Conservation (phyloP, 441 rosid species). For the Sinapis alba region DNA sequence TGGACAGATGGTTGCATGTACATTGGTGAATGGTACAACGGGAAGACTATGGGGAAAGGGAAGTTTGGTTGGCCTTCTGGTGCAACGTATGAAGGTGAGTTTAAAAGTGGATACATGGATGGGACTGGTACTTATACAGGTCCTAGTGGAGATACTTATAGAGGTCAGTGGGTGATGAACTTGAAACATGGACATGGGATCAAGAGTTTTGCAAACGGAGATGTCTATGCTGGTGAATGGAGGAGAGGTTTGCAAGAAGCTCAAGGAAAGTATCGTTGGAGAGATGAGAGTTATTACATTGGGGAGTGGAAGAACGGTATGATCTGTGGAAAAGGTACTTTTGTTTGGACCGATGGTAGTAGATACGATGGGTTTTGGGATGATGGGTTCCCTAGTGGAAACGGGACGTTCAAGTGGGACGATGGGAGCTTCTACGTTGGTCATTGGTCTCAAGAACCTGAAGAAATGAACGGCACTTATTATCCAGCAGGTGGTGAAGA, state of each 20-base stretch:
- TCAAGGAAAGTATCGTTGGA: constrained; percentile 64
- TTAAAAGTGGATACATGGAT: constrained; percentile 69
- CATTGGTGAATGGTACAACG: constrained; percentile 66
- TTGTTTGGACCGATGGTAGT: constrained; percentile 56
- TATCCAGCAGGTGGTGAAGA: constrained; percentile 44
- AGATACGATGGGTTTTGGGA: constrained; percentile 67
- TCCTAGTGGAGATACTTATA: constrained; percentile 52
- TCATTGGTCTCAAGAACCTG: constrained; percentile 58
- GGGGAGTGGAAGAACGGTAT: constrained; percentile 64
- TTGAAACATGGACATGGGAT: constrained; percentile 69
- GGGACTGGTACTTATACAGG: constrained; percentile 61
- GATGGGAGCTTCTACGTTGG: constrained; percentile 66
- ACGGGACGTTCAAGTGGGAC: constrained; percentile 55
- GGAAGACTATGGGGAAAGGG: constrained; percentile 69
- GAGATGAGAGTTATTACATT: constrained; percentile 48
- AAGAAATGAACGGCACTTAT: constrained; percentile 59
- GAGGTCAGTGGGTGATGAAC: constrained; percentile 72
- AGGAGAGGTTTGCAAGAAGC: constrained; percentile 60
- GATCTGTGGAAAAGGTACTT: constrained; percentile 55
- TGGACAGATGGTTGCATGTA: constrained; percentile 79
- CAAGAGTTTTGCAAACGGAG: constrained; percentile 55
- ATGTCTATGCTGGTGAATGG: constrained; percentile 72
- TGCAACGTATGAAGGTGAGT: constrained; percentile 68
- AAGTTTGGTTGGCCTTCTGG: constrained; percentile 76
- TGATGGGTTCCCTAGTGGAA: constrained; percentile 61